Evolutionary conservation across 1,284 basidiomycete genomes (phyloP).

Genomic region (Malassezia vespertilionis): DNA sequence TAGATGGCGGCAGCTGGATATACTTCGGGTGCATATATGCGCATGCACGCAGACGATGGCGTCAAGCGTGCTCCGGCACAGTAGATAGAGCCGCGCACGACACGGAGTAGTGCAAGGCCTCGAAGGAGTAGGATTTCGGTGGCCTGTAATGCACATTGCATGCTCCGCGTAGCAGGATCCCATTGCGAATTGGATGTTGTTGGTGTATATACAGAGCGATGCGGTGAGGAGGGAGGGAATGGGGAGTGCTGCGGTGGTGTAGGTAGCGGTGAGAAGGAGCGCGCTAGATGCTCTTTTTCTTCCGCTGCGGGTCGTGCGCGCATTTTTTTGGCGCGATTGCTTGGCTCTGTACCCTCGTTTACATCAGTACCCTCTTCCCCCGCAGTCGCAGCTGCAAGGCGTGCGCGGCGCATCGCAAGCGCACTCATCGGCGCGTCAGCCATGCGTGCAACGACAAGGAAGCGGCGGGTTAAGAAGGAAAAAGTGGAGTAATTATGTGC

Average conservation of each 20-base stretch:
- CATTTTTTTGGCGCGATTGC: too few relatives aligned
- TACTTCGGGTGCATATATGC: constrained; percentile 5
- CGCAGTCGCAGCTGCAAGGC: constrained; percentile 5
- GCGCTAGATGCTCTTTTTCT: background rate
- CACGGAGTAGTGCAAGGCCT: constrained; percentile 3
- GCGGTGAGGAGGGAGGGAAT: too few relatives aligned
- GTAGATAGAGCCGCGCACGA: constrained; percentile 1
- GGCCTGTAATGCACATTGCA: too few relatives aligned
- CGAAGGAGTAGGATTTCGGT: constrained; percentile 7
- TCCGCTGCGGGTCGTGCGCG: background rate
- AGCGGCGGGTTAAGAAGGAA: too few relatives aligned
- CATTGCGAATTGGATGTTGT: too few relatives aligned
- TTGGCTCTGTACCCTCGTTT: too few relatives aligned
- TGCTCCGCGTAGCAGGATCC: too few relatives aligned
- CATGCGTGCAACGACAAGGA: too few relatives aligned
- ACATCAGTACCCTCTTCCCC: too few relatives aligned
- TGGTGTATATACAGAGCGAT: too few relatives aligned
- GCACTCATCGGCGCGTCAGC: constrained; percentile 7
- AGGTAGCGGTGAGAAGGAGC: too few relatives aligned
- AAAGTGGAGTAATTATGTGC: background rate
- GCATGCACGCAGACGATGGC: background rate
- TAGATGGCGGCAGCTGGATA: constrained; percentile 2
- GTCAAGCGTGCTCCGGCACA: constrained; percentile 1
- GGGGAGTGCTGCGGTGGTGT: too few relatives aligned
- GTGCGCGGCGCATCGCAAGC: constrained; percentile 15